A percentile compares a stretch with the other conserved stretches of the same genome.
phyloP scores from a whole-genome alignment of 2,329 filamentous ascomycete genomes.

The Apiospora koreana region DNA sequence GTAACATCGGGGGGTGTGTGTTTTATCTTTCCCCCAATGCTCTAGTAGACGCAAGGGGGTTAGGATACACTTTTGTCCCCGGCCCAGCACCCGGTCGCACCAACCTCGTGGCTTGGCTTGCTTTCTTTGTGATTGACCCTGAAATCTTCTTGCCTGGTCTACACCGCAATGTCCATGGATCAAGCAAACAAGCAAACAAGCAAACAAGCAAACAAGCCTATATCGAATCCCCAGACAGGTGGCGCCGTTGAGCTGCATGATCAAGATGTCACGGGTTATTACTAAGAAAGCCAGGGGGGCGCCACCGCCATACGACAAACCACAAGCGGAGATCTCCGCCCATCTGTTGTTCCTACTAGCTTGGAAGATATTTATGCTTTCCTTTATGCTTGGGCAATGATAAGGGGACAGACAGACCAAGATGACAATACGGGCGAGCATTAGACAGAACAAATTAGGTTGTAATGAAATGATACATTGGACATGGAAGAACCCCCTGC shows the following conservation, averaged over 20 bases:
- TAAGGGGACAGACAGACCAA: not conserved
- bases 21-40: not conserved
- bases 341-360: not conserved
- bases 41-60: too few species aligned
- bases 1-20: not conserved
- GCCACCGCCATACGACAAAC: not conserved
- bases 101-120: too few species aligned
- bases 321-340: not conserved
- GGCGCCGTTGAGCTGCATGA: not conserved
- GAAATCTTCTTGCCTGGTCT: not conserved
- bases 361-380: too few species aligned
- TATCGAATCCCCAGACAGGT: not conserved
- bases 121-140: not conserved
- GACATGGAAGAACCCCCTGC: not conserved
- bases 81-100: too few species aligned
- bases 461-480: not conserved
- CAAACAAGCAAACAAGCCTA: not conserved
- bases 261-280: conserved; percentile 4
- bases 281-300: not conserved
- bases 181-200: not conserved
- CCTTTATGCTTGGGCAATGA: not conserved
- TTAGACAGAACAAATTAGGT: not conserved
- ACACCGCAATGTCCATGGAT: not conserved
- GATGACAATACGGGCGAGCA: not conserved
- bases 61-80: too few species aligned